Evolutionary conservation across 225 moss, liverwort and hornwort genomes (phyloP).

Genomic region (Antitrichia curtipendula): DNA sequence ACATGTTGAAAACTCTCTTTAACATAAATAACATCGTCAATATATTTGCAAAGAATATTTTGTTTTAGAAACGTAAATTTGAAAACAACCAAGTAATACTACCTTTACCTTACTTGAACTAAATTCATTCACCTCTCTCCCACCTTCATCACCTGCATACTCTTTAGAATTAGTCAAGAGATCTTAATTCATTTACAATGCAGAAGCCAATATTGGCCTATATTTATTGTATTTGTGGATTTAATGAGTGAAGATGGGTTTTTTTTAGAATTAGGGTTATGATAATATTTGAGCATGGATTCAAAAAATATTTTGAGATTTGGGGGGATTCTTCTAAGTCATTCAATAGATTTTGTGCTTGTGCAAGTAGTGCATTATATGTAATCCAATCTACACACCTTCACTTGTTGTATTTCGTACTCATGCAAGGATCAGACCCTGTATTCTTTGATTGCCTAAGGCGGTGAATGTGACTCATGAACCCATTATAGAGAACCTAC

Average conservation of each 20-base stretch:
- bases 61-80: neutral
- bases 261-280: too few species aligned
- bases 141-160: too few species aligned
- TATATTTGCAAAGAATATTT: neutral
- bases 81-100: neutral
- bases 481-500: too few species aligned
- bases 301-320: neutral
- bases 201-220: too few species aligned
- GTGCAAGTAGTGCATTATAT: neutral
- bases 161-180: accelerated
- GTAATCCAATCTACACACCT: accelerated
- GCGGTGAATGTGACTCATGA: too few species aligned
- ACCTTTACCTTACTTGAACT: neutral
- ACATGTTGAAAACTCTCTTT: neutral
- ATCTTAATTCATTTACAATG: too few species aligned
- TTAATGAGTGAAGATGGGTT: too few species aligned
- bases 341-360: neutral
- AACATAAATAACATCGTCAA: neutral
- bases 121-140: neutral
- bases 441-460: too few species aligned
- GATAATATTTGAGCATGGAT: too few species aligned
- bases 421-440: accelerated
- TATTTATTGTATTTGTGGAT: too few species aligned
- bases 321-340: neutral
- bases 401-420: neutral